Conservation (phyloP, 2,329 filamentous ascomycete species). For the Amauroascus verrucosus region DNA sequence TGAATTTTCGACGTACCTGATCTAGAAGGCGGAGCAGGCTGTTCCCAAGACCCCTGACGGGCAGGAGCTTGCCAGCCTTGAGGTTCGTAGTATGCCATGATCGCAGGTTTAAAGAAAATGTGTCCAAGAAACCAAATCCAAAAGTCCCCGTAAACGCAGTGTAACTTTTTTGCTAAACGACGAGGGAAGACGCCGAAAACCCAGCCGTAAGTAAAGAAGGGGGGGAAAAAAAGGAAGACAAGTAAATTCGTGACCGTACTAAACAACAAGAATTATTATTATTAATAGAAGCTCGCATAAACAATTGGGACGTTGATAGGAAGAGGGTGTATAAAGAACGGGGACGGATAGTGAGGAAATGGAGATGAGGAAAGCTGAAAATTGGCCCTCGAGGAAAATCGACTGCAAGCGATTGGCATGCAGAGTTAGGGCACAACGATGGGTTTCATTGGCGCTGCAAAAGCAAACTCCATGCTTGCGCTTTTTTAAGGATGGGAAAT, state of each 20-base stretch:
- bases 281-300: neutral
- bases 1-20: constrained; percentile 47
- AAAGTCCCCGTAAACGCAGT: neutral
- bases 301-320: neutral
- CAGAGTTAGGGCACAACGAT: neutral
- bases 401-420: constrained; percentile 3
- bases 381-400: neutral
- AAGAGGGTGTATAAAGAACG: no score
- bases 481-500: neutral
- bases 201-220: neutral
- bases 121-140: constrained; percentile 2
- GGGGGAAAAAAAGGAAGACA: neutral
- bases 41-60: constrained; percentile 61
- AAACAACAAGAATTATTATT: neutral
- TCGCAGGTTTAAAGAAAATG: constrained; percentile 16
- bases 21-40: constrained; percentile 59
- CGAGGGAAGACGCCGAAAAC: constrained; percentile 6
- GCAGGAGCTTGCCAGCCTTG: constrained; percentile 52
- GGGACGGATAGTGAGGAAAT: neutral
- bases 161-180: neutral
- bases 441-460: constrained; percentile 3
- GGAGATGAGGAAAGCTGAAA: neutral
- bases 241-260: neutral
- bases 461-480: no score
- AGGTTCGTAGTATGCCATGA: constrained; percentile 62